These are phyloP conservation scores for Aspergillus caelatus DNA, from an alignment of 2,329 filamentous ascomycete species.

Conservation along the genomic window DNA sequence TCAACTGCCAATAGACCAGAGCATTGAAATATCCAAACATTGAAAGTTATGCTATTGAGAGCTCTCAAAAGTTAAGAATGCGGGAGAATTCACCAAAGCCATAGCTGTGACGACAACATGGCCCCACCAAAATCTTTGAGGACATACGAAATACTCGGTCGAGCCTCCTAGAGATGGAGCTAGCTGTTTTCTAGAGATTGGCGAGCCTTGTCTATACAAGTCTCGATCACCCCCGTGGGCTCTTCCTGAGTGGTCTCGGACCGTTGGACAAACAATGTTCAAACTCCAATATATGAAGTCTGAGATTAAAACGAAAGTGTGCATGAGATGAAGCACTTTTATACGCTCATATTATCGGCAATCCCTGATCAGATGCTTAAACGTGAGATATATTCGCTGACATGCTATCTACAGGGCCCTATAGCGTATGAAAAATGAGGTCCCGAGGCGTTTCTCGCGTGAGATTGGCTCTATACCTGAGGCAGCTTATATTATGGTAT, in stretches of 20 bases:
- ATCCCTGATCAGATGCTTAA: background rate
- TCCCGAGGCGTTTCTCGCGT: background rate
- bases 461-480: background rate
- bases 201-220: background rate
- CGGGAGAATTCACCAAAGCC: background rate
- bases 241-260: background rate
- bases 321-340: background rate
- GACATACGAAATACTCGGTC: background rate
- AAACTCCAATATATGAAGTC: background rate
- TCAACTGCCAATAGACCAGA: background rate
- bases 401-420: background rate
- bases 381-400: background rate
- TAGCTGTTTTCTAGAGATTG: background rate
- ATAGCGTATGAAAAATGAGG: too few relatives aligned
- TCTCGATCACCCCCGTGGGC: background rate
- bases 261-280: background rate
- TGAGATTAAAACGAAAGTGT: background rate
- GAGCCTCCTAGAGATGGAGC: background rate
- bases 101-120: background rate
- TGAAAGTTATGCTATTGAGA: background rate
- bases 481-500: too few relatives aligned
- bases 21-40: background rate
- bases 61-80: background rate
- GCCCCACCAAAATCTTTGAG: background rate
- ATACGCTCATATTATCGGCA: background rate